Conservation (phyloP, 139 green algal species). For the Chlorella vulgaris region DNA sequence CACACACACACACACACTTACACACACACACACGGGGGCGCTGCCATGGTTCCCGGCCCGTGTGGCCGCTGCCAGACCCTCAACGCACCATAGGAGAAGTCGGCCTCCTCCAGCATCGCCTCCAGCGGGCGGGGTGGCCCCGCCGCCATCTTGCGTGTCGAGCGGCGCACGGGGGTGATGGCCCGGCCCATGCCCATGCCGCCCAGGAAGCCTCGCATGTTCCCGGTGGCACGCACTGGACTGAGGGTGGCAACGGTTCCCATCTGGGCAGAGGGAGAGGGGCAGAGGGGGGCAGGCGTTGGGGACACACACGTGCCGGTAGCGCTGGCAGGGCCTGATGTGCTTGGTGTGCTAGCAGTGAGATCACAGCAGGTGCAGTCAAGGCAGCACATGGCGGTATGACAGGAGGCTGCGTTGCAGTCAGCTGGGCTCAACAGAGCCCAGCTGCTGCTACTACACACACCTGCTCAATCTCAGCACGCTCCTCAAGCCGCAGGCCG, state of each 20-base stretch:
- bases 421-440: no score
- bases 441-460: neutral
- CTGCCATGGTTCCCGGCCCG: no score
- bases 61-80: neutral
- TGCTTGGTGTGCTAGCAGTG: no score
- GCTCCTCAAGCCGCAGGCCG: constrained; percentile 18
- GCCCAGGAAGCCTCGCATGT: constrained; percentile 24
- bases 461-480: neutral
- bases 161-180: constrained; percentile 37
- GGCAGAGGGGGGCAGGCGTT: neutral
- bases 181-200: constrained; percentile 1
- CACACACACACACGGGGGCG: no score
- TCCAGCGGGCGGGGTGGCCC: neutral
- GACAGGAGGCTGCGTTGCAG: neutral
- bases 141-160: neutral
- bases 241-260: constrained; percentile 36
- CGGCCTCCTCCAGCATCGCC: constrained; percentile 35
- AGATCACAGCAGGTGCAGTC: no score
- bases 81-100: constrained; percentile 28
- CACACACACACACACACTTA: no score
- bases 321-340: no score
- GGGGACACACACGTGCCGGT: neutral
- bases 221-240: constrained; percentile 10
- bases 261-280: neutral
- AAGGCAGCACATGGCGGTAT: neutral